Base-by-base conservation (phyloP, 2,329 filamentous ascomycete species). In the Pestalotiopsis sp. region DNA sequence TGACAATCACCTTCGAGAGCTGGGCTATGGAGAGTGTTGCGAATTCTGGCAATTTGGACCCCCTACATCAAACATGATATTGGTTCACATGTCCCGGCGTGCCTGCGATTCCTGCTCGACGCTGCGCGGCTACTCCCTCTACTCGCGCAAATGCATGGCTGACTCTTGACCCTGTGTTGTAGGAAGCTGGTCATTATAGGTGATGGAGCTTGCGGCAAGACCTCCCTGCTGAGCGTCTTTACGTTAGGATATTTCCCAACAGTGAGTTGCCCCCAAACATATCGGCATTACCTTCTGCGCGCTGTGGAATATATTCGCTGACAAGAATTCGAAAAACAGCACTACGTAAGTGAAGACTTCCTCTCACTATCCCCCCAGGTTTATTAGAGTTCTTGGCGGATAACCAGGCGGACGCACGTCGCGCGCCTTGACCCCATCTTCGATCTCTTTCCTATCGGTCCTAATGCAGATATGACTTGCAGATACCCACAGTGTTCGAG, bases 401-500 rank as follows among this genome's bases (percentile, higher is more conserved):
- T 67, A 55, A 20, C n/a, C 38, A 27, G 17, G 27, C 17, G 5
- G 3, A 17, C 27, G 31, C 59, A 11, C 31, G 27, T 27, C 23
- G 57, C 11, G 7, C 9, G 9, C 57, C 27, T 17, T 31, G n/a
- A 41, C 17, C 25, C 57, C 57, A 14, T 23, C 17, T 20, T 25
- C 36, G 38, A 52, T 49, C 17, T 13, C 41, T 64, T 23, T 27
- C 57, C 14, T 17, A 64, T 36, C 14, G 20, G 7, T n/a, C 12
- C 25, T 39, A 52, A 52, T 20, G 58, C 64, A 41, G 45, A 60
- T 12, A 38, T 36, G 27, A 60, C 12, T 36, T n/a, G 64, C 80
- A 94, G 91, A 95, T 97, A 65, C 96, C 96, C 1, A 99, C 96
- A 61, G 96, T 99, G 49, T 99, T 99, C 81, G 96, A 99, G 80